phyloP scores from a whole-genome alignment of 106 monocot genomes.

The Allium fistulosum region DNA sequence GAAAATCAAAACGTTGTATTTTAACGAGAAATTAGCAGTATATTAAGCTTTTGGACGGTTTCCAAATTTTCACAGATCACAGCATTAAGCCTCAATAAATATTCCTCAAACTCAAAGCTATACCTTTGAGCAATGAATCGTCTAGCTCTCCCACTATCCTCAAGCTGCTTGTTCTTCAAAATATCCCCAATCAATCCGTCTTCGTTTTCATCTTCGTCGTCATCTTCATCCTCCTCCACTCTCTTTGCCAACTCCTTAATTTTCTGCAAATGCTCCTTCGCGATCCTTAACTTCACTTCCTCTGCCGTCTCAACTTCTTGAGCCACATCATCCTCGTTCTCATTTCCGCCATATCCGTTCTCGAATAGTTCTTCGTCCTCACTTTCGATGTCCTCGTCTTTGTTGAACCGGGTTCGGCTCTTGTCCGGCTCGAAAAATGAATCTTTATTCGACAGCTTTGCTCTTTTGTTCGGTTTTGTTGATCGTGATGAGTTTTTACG shows the following conservation, averaged over 20 bases:
- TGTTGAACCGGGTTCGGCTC: slow-evolving; percentile 10
- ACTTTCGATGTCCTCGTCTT: slow-evolving; percentile 33
- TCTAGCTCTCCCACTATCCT: slow-evolving; percentile 54
- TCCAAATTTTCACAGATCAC: no score
- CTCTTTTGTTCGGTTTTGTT: background rate
- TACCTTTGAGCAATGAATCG: slow-evolving; percentile 62
- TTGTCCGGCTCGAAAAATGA: slow-evolving; percentile 4
- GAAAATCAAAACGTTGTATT: no score
- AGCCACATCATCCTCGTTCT: slow-evolving; percentile 19
- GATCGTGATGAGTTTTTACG: background rate
- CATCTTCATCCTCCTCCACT: slow-evolving; percentile 37
- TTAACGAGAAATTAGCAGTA: no score
- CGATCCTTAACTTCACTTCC: slow-evolving; percentile 63
- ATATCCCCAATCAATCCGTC: slow-evolving; percentile 66
- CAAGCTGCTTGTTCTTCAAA: slow-evolving; percentile 78
- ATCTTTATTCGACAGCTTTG: background rate
- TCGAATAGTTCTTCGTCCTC: slow-evolving; percentile 28
- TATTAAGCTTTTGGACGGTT: no score
- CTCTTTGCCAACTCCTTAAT: slow-evolving; percentile 31
- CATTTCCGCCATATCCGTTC: slow-evolving; percentile 19
- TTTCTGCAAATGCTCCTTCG: slow-evolving; percentile 61
- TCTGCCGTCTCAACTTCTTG: slow-evolving; percentile 57
- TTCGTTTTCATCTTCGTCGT: slow-evolving; percentile 36
- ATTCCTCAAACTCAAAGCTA: no score
- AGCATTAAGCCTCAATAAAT: no score